A percentile compares a stretch with the other conserved stretches of the same genome.
phyloP scores from a whole-genome alignment of 129 eudicot genomes.

The Arctium minus region DNA sequence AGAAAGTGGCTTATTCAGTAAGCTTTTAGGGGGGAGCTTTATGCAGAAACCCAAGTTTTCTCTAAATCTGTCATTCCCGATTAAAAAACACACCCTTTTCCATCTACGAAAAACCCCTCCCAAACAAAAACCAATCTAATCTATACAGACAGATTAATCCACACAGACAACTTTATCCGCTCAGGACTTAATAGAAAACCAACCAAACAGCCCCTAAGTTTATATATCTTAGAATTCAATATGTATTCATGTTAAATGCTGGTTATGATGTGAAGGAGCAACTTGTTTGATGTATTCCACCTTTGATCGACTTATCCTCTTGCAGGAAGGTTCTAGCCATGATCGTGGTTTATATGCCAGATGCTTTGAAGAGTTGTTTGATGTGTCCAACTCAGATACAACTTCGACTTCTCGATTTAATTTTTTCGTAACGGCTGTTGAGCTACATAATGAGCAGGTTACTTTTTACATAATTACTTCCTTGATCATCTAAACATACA shows the following conservation, averaged over 20 bases:
- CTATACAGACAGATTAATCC: too few relatives aligned
- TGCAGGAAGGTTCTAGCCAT: constrained; percentile 99
- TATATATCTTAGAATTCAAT: neutral
- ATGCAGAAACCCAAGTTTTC: too few relatives aligned
- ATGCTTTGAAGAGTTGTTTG: constrained; percentile 97
- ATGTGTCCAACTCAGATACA: constrained; percentile 92
- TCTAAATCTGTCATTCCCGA: too few relatives aligned
- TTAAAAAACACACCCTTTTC: too few relatives aligned
- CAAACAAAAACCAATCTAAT: too few relatives aligned
- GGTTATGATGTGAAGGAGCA: neutral
- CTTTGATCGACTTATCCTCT: neutral
- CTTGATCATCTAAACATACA: neutral
- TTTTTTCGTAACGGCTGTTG: constrained; percentile 74
- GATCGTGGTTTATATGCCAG: constrained; percentile 96
- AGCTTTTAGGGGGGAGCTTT: too few relatives aligned
- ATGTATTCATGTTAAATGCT: neutral
- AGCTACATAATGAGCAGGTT: constrained; percentile 96
- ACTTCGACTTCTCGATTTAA: constrained; percentile 77
- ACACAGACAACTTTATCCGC: too few relatives aligned
- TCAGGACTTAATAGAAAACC: too few relatives aligned
- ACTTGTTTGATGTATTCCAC: neutral
- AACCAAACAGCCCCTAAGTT: neutral
- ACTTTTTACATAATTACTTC: neutral
- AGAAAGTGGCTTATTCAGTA: too few relatives aligned
- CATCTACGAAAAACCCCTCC: too few relatives aligned